Evolutionary conservation across 2,329 filamentous ascomycete genomes (phyloP).

Genomic region (Diaporthe sp.): DNA sequence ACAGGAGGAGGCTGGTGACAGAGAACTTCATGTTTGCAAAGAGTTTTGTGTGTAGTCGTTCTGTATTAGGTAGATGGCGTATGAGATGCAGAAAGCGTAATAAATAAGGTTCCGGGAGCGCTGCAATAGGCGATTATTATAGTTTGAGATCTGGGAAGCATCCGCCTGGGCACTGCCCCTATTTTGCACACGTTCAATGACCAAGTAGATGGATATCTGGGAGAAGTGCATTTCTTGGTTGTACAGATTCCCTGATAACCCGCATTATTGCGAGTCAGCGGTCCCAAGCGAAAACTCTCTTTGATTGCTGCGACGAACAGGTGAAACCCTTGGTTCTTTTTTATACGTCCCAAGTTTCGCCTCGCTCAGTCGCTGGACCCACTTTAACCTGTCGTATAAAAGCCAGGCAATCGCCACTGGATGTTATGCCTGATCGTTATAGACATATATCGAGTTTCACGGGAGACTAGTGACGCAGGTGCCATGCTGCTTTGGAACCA

Average conservation of each 20-base stretch:
- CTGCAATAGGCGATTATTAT: background rate
- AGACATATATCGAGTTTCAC: background rate
- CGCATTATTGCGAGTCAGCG: constrained; percentile 8
- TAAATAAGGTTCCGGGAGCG: background rate
- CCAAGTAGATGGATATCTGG: background rate
- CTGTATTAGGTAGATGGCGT: background rate
- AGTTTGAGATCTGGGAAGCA: background rate
- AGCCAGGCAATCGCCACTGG: too few relatives aligned
- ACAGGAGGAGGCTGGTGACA: constrained; percentile 1
- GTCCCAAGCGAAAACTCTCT: constrained; percentile 21
- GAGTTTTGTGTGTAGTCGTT: too few relatives aligned
- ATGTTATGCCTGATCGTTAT: background rate
- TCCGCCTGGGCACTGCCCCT: background rate
- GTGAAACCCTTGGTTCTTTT: constrained; percentile 15
- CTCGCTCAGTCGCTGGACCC: background rate
- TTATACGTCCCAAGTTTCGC: background rate
- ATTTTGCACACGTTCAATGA: background rate
- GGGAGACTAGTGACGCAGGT: background rate
- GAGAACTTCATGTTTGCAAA: constrained; percentile 9
- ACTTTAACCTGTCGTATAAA: background rate
- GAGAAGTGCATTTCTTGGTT: background rate
- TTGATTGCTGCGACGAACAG: constrained; percentile 3
- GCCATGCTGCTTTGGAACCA: background rate
- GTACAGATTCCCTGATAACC: background rate
- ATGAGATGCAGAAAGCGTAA: background rate